Base-by-base conservation (phyloP, 345 rosid species). In the Dovyalis caffra region DNA sequence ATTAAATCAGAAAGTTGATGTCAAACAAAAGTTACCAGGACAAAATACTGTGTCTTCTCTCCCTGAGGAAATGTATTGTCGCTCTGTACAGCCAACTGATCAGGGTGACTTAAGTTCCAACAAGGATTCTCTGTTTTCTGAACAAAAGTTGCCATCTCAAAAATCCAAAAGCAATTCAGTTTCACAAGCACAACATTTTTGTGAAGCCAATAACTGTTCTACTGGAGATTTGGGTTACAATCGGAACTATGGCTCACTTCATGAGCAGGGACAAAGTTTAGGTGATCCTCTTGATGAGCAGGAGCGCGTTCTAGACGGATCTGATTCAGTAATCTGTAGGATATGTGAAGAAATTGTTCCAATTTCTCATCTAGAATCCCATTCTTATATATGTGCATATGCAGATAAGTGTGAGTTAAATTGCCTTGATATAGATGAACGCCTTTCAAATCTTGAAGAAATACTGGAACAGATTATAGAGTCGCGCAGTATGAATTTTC, bases 371-470 rank as follows among this genome's bases (percentile, higher is more conserved):
- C 84, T 92, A 75, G 94, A 92, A 81, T 85, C 90, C 32, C 97
- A 92, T 77, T 92, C 97, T 57, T 92, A 90, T 81, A 88, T 92
- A 79, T 92, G 97, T 70, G 97, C 97, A 73, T 92, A 90, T 74
- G 92, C 97, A 72, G 97, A 92, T 73, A 92, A 90, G 85, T 92
- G 94, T 80, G 92, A 90, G 69, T 70, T 84, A 75, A 87, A 85
- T 81, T 88, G 89, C 85, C 74, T 87, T 72, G 91, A 87, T 83
- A 78, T 87, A 67, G 94, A 92, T 78, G 97, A 88, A 34, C 88
- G 85, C 68, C 91, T 92, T 76, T 78, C 85, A 79, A 88, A 87
- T 79, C 89, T 90, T 75, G 91, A 84, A 70, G 97, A 92, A 82
- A 85, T 88, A 76, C 81, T 91, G 66, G 97, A 91, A 82, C 90